These are phyloP conservation scores for Microthlaspi erraticum DNA, from an alignment of 345 rosid species.

Conservation along the genomic window DNA sequence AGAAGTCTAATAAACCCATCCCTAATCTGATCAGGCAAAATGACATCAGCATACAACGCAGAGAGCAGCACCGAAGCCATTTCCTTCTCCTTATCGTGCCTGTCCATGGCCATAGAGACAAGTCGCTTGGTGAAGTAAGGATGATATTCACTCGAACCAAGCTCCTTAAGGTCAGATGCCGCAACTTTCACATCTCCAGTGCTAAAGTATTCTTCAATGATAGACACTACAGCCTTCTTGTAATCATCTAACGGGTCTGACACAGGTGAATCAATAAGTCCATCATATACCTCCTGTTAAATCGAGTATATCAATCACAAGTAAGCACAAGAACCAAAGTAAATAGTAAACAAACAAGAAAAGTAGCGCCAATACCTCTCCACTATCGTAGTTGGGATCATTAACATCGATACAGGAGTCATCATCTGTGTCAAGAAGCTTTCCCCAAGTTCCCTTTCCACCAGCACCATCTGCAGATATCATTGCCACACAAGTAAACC, in stretches of 20 bases:
- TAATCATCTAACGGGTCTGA: slow-evolving; percentile 94
- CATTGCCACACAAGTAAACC: slow-evolving; percentile 14
- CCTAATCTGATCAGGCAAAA: slow-evolving; percentile 83
- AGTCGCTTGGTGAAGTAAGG: slow-evolving; percentile 92
- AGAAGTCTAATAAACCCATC: slow-evolving; percentile 98
- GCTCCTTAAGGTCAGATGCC: slow-evolving; percentile 93
- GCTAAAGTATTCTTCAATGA: slow-evolving; percentile 89
- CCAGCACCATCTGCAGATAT: slow-evolving; percentile 81
- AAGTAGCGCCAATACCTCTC: slow-evolving; percentile 64
- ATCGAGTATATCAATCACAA: slow-evolving; percentile 15
- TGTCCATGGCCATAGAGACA: slow-evolving; percentile 98
- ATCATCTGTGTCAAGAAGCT: slow-evolving; percentile 82
- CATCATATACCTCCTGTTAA: slow-evolving; percentile 82
- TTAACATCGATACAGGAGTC: slow-evolving; percentile 75
- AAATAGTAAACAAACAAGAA: slow-evolving; percentile 4
- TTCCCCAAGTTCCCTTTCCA: slow-evolving; percentile 99
- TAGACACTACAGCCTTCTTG: slow-evolving; percentile 84
- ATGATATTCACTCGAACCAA: slow-evolving; percentile 88
- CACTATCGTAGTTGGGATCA: slow-evolving; percentile 99
- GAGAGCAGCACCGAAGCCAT: slow-evolving; percentile 98
- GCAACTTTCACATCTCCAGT: slow-evolving; percentile 91
- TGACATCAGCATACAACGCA: slow-evolving; percentile 88
- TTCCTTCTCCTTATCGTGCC: slow-evolving; percentile 98
- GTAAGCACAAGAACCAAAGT: neutral
- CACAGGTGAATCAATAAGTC: slow-evolving; percentile 77